These are phyloP conservation scores for Pyricularia sp. DNA, from an alignment of 2,329 filamentous ascomycete species.

Conservation along the genomic window DNA sequence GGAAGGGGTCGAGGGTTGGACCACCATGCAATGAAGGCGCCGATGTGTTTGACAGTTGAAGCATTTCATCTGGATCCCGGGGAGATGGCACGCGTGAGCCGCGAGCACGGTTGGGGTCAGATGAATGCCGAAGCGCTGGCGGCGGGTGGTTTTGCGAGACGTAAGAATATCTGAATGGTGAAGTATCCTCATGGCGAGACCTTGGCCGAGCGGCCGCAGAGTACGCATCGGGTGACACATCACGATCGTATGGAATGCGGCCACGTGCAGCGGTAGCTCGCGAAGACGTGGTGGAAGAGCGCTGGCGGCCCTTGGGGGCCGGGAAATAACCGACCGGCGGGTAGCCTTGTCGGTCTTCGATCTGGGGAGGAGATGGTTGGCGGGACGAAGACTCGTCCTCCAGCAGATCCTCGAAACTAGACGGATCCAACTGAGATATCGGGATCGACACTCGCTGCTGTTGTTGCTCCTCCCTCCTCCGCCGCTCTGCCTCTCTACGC, in stretches of 20 bases:
- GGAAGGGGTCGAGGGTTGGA: constrained; percentile 36
- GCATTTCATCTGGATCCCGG: constrained; percentile 22
- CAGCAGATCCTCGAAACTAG: constrained; percentile 24
- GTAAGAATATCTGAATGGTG: constrained; percentile 37
- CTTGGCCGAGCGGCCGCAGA: constrained; percentile 7
- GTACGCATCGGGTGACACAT: not conserved
- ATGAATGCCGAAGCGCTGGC: constrained; percentile 29
- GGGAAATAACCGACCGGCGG: constrained; percentile 44
- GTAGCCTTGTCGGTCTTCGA: constrained; percentile 23
- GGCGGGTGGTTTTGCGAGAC: constrained; percentile 21
- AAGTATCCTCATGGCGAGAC: constrained; percentile 22
- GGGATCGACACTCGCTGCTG: constrained; percentile 40
- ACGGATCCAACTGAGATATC: constrained; percentile 38
- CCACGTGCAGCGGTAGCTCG: constrained; percentile 5
- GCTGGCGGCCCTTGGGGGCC: constrained; percentile 24
- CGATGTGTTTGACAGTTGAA: constrained; percentile 14
- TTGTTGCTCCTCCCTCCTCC: constrained; percentile 24
- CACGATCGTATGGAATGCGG: not conserved
- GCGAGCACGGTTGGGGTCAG: constrained; percentile 26
- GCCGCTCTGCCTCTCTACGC: constrained; percentile 31
- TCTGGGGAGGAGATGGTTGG: not conserved
- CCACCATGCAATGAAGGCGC: constrained; percentile 17
- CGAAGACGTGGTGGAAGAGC: constrained; percentile 20
- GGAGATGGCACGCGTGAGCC: constrained; percentile 18
- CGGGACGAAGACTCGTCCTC: constrained; percentile 13